phyloP scores from a whole-genome alignment of 139 green algal genomes.

The Microglena sp. region DNA sequence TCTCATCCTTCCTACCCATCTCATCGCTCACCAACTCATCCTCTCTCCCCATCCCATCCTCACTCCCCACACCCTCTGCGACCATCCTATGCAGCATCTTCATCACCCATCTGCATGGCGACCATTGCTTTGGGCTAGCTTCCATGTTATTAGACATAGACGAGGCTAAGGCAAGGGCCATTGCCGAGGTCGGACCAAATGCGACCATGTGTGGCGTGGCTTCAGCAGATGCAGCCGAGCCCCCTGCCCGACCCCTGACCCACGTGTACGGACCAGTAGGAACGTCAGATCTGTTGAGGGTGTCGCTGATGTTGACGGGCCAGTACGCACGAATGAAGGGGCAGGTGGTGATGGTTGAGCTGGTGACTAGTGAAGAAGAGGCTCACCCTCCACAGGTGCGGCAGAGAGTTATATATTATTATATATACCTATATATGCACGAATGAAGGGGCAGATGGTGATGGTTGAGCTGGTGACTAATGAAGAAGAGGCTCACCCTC shows the following conservation, averaged over 20 bases:
- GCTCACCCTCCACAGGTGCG: not conserved
- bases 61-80: not conserved
- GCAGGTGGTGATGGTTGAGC: constrained; percentile 29
- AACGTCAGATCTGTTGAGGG: constrained; percentile 34
- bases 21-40: too few species aligned
- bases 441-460: constrained; percentile 26
- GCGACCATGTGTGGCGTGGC: not conserved
- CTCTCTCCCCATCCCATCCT: not conserved
- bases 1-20: too few species aligned
- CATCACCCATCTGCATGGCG: constrained; percentile 92
- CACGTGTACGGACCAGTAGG: constrained; percentile 37
- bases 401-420: too few species aligned
- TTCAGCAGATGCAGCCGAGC: constrained; percentile 1
- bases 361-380: constrained; percentile 2
- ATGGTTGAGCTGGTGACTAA: constrained; percentile 23
- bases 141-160: constrained; percentile 33
- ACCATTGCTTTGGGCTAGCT: constrained; percentile 90
- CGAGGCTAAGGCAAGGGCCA: constrained; percentile 4
- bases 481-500: not conserved
- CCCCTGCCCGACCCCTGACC: constrained; percentile 5
- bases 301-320: constrained; percentile 26
- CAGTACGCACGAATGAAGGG: constrained; percentile 12
- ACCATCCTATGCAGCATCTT: constrained; percentile 44
- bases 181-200: constrained; percentile 6
- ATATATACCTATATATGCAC: too few species aligned